Evolutionary conservation across 2,329 filamentous ascomycete species (phyloP).

Genomic region (Trichoderma harzianum): DNA sequence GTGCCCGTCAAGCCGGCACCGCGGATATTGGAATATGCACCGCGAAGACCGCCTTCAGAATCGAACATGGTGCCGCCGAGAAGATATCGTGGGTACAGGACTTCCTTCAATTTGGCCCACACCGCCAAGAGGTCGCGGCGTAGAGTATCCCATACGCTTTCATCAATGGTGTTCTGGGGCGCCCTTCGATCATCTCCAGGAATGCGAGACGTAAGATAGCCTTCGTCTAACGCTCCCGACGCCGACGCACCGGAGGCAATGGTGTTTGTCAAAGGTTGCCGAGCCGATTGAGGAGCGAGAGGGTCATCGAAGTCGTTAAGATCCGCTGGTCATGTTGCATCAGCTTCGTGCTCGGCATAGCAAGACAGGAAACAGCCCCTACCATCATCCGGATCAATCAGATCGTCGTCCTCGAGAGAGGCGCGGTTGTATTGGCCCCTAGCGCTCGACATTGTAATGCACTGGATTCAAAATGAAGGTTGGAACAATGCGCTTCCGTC

Average conservation of each 20-base stretch:
- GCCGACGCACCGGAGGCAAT: slow-evolving; percentile 63
- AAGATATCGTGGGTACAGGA: slow-evolving; percentile 92
- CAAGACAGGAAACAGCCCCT: slow-evolving; percentile 19
- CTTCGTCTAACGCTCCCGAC: slow-evolving; percentile 61
- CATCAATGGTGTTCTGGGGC: slow-evolving; percentile 90
- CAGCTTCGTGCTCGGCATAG: background rate
- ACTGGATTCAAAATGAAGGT: background rate
- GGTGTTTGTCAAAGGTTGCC: slow-evolving; percentile 78
- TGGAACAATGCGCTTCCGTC: background rate
- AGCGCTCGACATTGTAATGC: slow-evolving; percentile 43
- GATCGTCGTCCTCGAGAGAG: slow-evolving; percentile 62
- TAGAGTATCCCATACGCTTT: slow-evolving; percentile 95
- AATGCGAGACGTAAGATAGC: slow-evolving; percentile 84
- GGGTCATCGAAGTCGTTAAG: slow-evolving; percentile 94
- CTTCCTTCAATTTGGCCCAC: slow-evolving; percentile 97
- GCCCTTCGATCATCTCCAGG: slow-evolving; percentile 89
- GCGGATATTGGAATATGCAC: slow-evolving; percentile 60
- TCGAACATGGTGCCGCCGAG: slow-evolving; percentile 68
- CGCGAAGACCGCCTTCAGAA: slow-evolving; percentile 50
- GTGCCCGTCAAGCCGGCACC: slow-evolving; percentile 57
- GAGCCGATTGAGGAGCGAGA: slow-evolving; percentile 63
- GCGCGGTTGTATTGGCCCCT: slow-evolving; percentile 60
- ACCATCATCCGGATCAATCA: slow-evolving; percentile 81
- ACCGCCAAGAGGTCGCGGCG: slow-evolving; percentile 87
- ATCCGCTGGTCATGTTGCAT: slow-evolving; percentile 56